phyloP scores from a whole-genome alignment of 352 stramenopile genomes.

The Phytopythium helicoides region DNA sequence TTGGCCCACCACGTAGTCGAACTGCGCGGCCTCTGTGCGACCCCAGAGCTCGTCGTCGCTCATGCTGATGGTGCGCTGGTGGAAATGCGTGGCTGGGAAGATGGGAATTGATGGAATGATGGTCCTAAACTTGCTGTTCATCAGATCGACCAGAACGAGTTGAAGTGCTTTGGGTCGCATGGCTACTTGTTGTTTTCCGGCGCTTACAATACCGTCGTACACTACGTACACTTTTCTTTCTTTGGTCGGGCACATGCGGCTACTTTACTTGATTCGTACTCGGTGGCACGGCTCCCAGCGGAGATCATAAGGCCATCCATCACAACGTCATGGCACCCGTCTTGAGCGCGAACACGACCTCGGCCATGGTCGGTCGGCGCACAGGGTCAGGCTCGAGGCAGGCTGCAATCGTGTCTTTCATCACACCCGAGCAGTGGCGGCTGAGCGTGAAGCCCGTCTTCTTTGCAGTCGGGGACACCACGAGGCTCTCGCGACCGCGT shows the following conservation, averaged over 20 bases:
- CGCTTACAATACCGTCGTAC: neutral
- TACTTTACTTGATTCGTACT: neutral
- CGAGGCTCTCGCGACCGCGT: slow-evolving; percentile 18
- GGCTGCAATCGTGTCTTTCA: slow-evolving; percentile 62
- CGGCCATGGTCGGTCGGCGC: slow-evolving; percentile 53
- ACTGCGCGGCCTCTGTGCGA: slow-evolving; percentile 28
- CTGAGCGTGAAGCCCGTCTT: slow-evolving; percentile 58
- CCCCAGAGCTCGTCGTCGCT: slow-evolving; percentile 26
- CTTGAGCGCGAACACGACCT: slow-evolving; percentile 58
- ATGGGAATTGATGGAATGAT: neutral
- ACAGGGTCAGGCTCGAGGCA: slow-evolving; percentile 57
- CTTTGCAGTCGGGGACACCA: slow-evolving; percentile 32
- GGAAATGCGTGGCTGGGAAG: neutral
- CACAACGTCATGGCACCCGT: slow-evolving; percentile 58
- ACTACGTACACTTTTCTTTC: neutral
- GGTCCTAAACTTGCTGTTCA: neutral
- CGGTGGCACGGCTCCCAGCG: neutral
- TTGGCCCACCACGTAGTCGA: slow-evolving; percentile 24
- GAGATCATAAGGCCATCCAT: slow-evolving; percentile 4
- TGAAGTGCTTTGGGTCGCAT: neutral
- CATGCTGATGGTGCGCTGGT: neutral
- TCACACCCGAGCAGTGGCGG: slow-evolving; percentile 49
- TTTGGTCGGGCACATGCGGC: neutral
- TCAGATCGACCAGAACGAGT: no score
- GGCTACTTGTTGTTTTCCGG: neutral